A percentile compares a stretch with the other conserved stretches of the same genome.
These are phyloP conservation scores for Larix kaempferi DNA, from an alignment of 75 land plant genomes.

Conservation along the genomic window DNA sequence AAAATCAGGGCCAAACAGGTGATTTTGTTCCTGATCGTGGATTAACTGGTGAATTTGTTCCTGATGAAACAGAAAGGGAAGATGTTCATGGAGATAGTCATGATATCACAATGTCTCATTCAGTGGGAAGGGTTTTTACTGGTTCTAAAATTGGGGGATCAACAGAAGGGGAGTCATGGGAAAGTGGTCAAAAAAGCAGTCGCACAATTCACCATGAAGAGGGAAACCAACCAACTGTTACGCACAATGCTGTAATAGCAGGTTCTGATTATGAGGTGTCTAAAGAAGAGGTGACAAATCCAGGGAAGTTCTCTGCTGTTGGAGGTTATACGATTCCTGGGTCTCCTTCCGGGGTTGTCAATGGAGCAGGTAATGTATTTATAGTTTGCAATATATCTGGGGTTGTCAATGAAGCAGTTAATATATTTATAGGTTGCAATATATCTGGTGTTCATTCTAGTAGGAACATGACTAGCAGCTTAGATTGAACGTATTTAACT, in stretches of 20 bases:
- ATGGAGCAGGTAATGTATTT: conserved; percentile 34
- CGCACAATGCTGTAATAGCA: conserved; percentile 65
- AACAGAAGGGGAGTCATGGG: conserved; percentile 69
- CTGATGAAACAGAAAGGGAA: conserved; percentile 57
- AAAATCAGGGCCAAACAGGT: conserved; percentile 73
- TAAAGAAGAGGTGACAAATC: conserved; percentile 61
- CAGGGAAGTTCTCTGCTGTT: conserved; percentile 28
- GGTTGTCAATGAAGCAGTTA: conserved; percentile 34
- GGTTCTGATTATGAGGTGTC: conserved; percentile 44
- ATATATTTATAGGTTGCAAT: not conserved
- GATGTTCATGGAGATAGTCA: conserved; percentile 78
- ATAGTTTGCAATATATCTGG: not conserved
- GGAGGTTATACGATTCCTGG: conserved; percentile 22
- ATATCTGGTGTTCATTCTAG: not conserved
- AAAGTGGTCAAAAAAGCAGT: conserved; percentile 65
- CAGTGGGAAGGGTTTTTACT: conserved; percentile 66
- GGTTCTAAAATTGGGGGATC: conserved; percentile 68
- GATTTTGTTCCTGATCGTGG: conserved; percentile 80
- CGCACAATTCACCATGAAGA: conserved; percentile 25
- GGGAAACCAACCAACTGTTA: conserved; percentile 46
- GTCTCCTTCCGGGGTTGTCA: conserved; percentile 23
- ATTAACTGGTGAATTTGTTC: conserved; percentile 70
- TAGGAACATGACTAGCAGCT: not conserved
- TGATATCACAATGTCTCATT: conserved; percentile 57
- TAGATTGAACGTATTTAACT: not conserved